These are phyloP conservation scores for Fibroporia radiculosa DNA, from an alignment of 768 basidiomycete genomes.

Conservation along the genomic window DNA sequence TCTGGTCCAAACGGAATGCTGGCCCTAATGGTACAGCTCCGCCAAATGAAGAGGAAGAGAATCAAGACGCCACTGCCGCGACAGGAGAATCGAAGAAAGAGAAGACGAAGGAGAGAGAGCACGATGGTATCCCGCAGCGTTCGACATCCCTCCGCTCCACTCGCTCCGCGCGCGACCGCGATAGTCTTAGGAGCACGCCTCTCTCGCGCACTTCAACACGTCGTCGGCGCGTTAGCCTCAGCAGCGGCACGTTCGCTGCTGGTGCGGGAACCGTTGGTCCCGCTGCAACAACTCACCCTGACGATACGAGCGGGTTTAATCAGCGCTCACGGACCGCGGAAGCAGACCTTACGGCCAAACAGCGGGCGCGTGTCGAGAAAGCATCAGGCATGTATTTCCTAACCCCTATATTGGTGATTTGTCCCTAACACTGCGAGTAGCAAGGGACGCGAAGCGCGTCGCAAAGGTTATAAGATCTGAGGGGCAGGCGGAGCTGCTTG, in stretches of 20 bases:
- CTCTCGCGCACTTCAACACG: background rate
- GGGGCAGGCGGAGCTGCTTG: conserved; percentile 57
- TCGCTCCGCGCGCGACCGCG: conserved; percentile 10
- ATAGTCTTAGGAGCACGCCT: conserved; percentile 12
- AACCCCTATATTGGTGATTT: background rate
- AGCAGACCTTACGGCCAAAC: conserved; percentile 37
- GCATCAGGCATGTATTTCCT: conserved; percentile 38
- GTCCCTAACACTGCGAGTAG: conserved; percentile 25
- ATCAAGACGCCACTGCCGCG: background rate
- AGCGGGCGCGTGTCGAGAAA: conserved; percentile 43
- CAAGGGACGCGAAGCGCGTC: conserved; percentile 49
- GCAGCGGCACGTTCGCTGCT: conserved; percentile 36
- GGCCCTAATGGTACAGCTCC: background rate
- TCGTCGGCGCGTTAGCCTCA: conserved; percentile 15
- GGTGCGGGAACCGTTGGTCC: conserved; percentile 50
- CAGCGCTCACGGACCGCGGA: conserved; percentile 41
- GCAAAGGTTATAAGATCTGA: conserved; percentile 67
- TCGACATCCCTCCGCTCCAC: conserved; percentile 19
- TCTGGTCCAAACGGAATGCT: conserved; percentile 12
- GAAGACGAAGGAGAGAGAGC: background rate
- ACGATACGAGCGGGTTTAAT: conserved; percentile 29
- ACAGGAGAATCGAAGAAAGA: no score
- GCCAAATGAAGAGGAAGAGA: conserved; percentile 4
- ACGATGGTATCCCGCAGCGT: conserved; percentile 6
- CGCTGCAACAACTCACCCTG: conserved; percentile 31